Percentiles rank a stretch among this genome's conserved stretches.
phyloP scores from a whole-genome alignment of 495 filamentous ascomycete genomes.

The Penicillium verhagenii region DNA sequence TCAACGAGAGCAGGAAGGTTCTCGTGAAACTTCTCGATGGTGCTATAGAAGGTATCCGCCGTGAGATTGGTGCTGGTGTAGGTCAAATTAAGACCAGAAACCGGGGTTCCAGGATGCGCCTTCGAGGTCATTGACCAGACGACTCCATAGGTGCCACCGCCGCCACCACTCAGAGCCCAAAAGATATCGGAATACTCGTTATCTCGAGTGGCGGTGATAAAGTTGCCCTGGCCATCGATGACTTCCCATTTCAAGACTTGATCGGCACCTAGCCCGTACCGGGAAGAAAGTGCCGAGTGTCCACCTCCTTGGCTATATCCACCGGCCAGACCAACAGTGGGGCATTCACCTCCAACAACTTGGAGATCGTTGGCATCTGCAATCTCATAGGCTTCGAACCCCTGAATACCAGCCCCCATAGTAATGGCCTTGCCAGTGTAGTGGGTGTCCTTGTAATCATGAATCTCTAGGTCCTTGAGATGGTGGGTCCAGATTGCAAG shows the following conservation, averaged over 20 bases:
- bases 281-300: slow-evolving; percentile 50
- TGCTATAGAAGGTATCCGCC: slow-evolving; percentile 44
- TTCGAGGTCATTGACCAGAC: slow-evolving; percentile 55
- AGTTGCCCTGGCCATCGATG: slow-evolving; percentile 49
- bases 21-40: slow-evolving; percentile 38
- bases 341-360: slow-evolving; percentile 38
- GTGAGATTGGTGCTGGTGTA: slow-evolving; percentile 27
- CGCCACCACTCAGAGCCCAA: slow-evolving; percentile 67
- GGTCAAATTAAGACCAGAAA: slow-evolving; percentile 29
- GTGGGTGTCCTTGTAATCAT: slow-evolving; percentile 29
- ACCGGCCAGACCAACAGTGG: slow-evolving; percentile 43
- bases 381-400: slow-evolving; percentile 42
- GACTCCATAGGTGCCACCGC: slow-evolving; percentile 62
- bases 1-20: slow-evolving; percentile 47
- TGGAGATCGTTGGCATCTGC: slow-evolving; percentile 28
- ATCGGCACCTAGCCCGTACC: slow-evolving; percentile 62
- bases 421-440: slow-evolving; percentile 54
- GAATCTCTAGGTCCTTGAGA: slow-evolving; percentile 45
- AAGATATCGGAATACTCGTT: slow-evolving; percentile 60
- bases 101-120: slow-evolving; percentile 38
- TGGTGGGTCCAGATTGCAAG: slow-evolving; percentile 58
- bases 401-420: slow-evolving; percentile 44
- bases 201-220: slow-evolving; percentile 51
- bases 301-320: slow-evolving; percentile 64
- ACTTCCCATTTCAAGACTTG: slow-evolving; percentile 62